phyloP scores from a whole-genome alignment of 2,329 filamentous ascomycete genomes.

The Seiridium cupressi region DNA sequence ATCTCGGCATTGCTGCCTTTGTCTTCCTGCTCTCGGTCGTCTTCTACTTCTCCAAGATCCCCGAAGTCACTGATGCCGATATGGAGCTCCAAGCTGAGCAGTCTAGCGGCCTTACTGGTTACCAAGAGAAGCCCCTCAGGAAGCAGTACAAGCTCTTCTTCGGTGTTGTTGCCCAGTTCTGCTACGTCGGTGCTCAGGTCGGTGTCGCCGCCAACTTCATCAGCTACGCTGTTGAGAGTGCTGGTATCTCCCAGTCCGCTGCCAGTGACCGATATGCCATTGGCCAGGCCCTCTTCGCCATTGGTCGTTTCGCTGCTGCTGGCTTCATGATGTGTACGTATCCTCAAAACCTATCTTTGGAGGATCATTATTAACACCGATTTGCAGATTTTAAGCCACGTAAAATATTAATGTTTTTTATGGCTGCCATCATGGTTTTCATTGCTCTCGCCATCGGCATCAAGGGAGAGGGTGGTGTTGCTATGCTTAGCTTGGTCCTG shows the following conservation, averaged over 20 bases:
- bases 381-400: conserved; percentile 3
- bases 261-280: conserved; percentile 6
- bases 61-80: conserved; percentile 9
- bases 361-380: too few species aligned
- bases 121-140: conserved; percentile 2
- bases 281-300: conserved; percentile 6
- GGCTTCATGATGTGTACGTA: conserved; percentile 2
- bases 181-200: conserved; percentile 8
- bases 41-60: conserved; percentile 7
- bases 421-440: conserved; percentile 8
- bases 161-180: conserved; percentile 8
- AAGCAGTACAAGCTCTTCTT: conserved; percentile 8
- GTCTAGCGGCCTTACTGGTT: conserved; percentile 4
- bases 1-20: conserved; percentile 6
- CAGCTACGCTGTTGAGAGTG: conserved; percentile 3
- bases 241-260: background rate
- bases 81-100: conserved; percentile 8
- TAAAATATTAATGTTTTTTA: conserved; percentile 4
- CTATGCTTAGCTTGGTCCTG: conserved; percentile 6
- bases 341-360: too few species aligned
- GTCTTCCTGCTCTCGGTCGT: conserved; percentile 7
- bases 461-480: conserved; percentile 5
- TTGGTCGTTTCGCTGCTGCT: conserved; percentile 6
- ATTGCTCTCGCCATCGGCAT: conserved; percentile 6
- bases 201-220: conserved; percentile 10